Base-by-base conservation (phyloP, 352 stramenopile genomes). In the Globisporangium canariense region DNA sequence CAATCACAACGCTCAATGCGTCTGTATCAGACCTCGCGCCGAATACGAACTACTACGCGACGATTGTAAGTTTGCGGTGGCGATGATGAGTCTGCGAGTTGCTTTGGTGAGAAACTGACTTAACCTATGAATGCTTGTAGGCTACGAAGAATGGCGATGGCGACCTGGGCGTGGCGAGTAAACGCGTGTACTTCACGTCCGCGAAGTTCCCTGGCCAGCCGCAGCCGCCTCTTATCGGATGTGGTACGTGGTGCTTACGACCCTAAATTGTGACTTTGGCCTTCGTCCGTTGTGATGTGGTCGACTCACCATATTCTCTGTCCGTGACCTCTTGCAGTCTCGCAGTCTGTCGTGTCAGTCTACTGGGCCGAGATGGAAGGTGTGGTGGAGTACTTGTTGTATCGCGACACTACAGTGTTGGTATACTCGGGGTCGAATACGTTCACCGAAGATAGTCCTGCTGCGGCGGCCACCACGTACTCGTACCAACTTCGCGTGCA, bases 181-280 rank as follows among this genome's bases (percentile, higher is more conserved):
- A 76, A 18, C 61, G 54, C 4, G 62, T 83, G 2, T 81, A 70
- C 30, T 87, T 88, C 38, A 77, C 40, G 36, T 88, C 81, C 2
- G 28, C 77, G 0, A 49, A 46, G 3, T 60, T 62, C 36, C 30
- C 60, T 0, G 65, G 73, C n/a, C 81, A 90, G 52, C 77, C 81
- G 16, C 62, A 68, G 14, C 65, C 74, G 4, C 81, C 81, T 18
- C 34, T 64, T 14, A 73, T 88, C 51, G 74, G 75, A 57, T 90
- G 81, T 20, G 75, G 81, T 90, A 71, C 47, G 80, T 68, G 8
- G 20, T 47, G 1, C 46, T 58, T n/a, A 2, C 22, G 22, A 25
- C 1, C 22, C 22, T 25, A 25, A 25, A 25, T 25, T 25, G 22
- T 25, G 22, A 25, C 22, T 25, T 1, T 25, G 22, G 22, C 22